A percentile compares a stretch with the other conserved stretches of the same genome.
Conservation (phyloP, 441 rosid species). For the Metrosideros polymorpha region DNA sequence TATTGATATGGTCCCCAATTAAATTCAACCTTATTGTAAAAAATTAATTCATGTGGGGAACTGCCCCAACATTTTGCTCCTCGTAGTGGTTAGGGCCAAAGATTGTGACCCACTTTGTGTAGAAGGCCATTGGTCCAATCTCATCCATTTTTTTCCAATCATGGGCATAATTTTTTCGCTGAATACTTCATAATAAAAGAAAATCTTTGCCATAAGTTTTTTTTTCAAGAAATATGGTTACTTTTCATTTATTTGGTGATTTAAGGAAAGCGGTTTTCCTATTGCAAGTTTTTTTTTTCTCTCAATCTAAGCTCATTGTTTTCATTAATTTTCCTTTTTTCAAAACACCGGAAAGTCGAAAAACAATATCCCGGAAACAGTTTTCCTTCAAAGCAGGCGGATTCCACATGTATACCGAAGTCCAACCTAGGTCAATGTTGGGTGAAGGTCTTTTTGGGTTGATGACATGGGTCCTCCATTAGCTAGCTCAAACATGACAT, state of each 20-base stretch:
- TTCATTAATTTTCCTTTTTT: fast-evolving
- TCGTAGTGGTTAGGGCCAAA: neutral
- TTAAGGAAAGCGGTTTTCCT: neutral
- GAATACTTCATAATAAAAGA: neutral
- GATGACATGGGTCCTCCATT: neutral
- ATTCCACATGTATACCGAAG: neutral
- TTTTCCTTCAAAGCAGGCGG: neutral
- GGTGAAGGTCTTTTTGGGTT: neutral
- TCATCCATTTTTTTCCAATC: neutral
- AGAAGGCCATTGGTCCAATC: neutral
- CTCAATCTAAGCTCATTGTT: neutral
- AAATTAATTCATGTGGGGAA: neutral
- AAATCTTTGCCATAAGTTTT: fast-evolving
- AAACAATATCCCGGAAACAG: neutral
- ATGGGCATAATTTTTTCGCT: too few species aligned
- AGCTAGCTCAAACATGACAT: neutral
- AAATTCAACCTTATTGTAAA: neutral
- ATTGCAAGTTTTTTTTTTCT: neutral
- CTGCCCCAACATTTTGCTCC: neutral
- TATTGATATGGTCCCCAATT: neutral
- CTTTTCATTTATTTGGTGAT: neutral
- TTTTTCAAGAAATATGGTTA: fast-evolving
- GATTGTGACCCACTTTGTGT: neutral
- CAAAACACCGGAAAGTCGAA: neutral
- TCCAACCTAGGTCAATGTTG: neutral